phyloP scores from a whole-genome alignment of 2,329 filamentous ascomycete species.

The Talaromyces sp. region DNA sequence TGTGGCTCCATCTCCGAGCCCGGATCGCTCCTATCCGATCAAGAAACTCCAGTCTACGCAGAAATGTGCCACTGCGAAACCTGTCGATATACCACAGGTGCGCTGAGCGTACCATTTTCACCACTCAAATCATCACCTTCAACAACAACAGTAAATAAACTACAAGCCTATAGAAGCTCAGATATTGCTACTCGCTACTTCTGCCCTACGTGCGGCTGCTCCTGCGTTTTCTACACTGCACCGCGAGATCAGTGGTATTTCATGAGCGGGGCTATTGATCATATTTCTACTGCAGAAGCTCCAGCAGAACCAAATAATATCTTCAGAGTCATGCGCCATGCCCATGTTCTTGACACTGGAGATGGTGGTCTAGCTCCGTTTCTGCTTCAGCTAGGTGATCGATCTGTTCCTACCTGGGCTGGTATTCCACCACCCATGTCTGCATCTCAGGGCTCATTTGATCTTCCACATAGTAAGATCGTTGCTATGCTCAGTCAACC shows the following conservation, averaged over 20 bases:
- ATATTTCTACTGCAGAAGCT: not conserved
- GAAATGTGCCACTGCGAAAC: constrained; percentile 1
- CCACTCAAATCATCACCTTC: not conserved
- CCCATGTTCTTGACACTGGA: not conserved
- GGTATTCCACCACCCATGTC: not conserved
- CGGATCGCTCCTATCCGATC: not conserved
- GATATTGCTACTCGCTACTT: not conserved
- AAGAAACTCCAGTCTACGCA: not conserved
- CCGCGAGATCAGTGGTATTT: not conserved
- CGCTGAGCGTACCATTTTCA: not conserved
- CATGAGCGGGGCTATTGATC: not conserved
- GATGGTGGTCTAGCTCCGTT: not conserved
- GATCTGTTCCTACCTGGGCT: not conserved
- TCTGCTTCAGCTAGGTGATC: not conserved
- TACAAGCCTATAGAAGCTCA: not conserved
- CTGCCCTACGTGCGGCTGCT: constrained; percentile 1
- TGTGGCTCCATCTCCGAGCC: constrained; percentile 2
- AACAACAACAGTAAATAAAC: not conserved
- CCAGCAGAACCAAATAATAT: not conserved
- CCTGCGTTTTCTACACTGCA: not conserved
- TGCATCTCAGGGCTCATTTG: not conserved
- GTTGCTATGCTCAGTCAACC: not conserved
- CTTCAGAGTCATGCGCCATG: not conserved
- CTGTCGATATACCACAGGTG: constrained; percentile 2
- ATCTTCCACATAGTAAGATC: not conserved